These are phyloP conservation scores for Ganoderma sinense DNA, from an alignment of 1,284 basidiomycete species.

Conservation along the genomic window DNA sequence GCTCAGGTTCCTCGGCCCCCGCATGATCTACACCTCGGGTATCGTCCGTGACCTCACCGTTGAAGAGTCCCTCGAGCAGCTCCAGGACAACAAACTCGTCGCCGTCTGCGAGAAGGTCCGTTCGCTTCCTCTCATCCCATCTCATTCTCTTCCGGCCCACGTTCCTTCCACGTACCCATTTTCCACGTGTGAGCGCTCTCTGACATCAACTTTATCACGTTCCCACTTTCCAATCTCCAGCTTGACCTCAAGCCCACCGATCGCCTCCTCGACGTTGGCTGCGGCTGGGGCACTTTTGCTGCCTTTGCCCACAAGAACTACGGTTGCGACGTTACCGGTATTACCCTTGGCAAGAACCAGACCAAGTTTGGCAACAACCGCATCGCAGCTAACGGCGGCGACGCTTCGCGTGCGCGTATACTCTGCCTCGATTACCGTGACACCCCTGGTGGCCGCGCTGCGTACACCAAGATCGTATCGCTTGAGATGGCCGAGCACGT, in stretches of 20 bases:
- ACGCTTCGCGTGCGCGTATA: constrained; percentile 85
- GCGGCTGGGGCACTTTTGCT: constrained; percentile 97
- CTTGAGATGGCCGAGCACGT: constrained; percentile 99
- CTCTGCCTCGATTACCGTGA: constrained; percentile 96
- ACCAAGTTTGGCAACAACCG: constrained; percentile 92
- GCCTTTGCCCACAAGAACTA: constrained; percentile 98
- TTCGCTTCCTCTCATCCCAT: background rate
- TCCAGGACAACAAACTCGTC: constrained; percentile 98
- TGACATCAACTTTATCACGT: background rate
- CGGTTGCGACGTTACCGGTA: constrained; percentile 93
- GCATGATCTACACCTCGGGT: constrained; percentile 98
- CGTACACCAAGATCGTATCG: constrained; percentile 94
- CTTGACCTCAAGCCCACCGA: constrained; percentile 85
- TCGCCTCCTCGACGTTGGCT: constrained; percentile 91
- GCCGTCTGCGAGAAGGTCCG: constrained; percentile 88
- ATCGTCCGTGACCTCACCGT: constrained; percentile 80
- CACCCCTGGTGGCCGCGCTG: constrained; percentile 82
- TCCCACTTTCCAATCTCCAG: constrained; percentile 25
- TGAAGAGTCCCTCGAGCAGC: constrained; percentile 90
- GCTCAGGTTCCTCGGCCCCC: constrained; percentile 88
- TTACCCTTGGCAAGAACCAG: constrained; percentile 93
- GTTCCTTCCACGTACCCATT: background rate
- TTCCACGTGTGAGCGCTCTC: constrained; percentile 2
- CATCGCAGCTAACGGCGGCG: constrained; percentile 76
- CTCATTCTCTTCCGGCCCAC: background rate